Evolutionary conservation across 305 asterid species (phyloP).

Genomic region (Fraxinus albicans): DNA sequence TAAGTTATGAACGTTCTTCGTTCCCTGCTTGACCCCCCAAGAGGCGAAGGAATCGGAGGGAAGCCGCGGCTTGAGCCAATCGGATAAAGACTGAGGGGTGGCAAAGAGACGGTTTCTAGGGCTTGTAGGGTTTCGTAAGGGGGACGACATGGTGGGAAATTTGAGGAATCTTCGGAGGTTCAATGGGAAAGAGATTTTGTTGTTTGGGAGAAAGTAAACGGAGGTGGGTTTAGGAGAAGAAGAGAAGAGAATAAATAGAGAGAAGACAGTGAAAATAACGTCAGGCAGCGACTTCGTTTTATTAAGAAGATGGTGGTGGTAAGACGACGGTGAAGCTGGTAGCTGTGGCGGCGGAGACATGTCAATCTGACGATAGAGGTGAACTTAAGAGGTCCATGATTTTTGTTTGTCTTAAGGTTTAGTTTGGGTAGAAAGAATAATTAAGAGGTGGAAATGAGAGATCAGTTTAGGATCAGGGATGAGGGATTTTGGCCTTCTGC

Average conservation of each 20-base stretch:
- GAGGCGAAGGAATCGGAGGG: constrained; percentile 71
- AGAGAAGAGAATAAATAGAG: constrained; percentile 64
- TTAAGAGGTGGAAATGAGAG: constrained; percentile 41
- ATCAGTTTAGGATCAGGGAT: constrained; percentile 22
- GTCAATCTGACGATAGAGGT: constrained; percentile 24
- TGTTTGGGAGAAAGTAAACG: constrained; percentile 35
- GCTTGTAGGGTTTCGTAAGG: constrained; percentile 24
- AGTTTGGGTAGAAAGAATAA: constrained; percentile 10
- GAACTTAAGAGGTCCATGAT: constrained; percentile 21
- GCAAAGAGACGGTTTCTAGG: constrained; percentile 52
- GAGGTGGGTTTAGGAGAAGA: constrained; percentile 49
- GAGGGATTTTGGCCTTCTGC: neutral
- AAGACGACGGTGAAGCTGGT: neutral
- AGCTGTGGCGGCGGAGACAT: constrained; percentile 37
- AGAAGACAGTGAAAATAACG: constrained; percentile 70
- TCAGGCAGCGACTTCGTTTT: constrained; percentile 62
- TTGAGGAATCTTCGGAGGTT: constrained; percentile 47
- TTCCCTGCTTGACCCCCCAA: constrained; percentile 94
- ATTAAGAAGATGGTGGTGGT: constrained; percentile 37
- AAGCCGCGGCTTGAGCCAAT: constrained; percentile 81
- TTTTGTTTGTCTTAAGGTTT: constrained; percentile 15
- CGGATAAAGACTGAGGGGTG: constrained; percentile 83
- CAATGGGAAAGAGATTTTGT: constrained; percentile 47
- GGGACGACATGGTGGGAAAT: constrained; percentile 62
- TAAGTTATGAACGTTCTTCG: constrained; percentile 77